A percentile compares a stretch with the other conserved stretches of the same genome.
These are phyloP conservation scores for Exsudoporus frostii DNA, from an alignment of 768 basidiomycete species.

Conservation along the genomic window DNA sequence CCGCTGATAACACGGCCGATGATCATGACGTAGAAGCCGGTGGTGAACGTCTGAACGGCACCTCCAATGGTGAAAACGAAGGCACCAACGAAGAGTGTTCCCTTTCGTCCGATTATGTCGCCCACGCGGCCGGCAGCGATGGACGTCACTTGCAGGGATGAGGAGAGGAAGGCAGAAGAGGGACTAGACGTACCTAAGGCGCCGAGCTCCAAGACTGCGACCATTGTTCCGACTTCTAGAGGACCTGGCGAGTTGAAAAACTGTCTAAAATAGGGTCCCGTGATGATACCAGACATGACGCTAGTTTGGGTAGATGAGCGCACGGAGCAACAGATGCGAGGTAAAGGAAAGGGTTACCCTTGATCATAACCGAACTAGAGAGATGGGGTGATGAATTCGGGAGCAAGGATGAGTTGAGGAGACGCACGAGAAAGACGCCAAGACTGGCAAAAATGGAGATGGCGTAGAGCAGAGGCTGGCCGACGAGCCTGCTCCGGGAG, in stretches of 20 bases:
- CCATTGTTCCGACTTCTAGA: slow-evolving; percentile 86
- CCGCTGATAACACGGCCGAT: slow-evolving; percentile 80
- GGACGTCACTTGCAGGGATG: slow-evolving; percentile 64
- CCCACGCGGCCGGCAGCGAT: slow-evolving; percentile 86
- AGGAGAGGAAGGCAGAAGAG: not conserved
- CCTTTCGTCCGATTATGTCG: slow-evolving; percentile 80
- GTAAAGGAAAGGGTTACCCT: slow-evolving; percentile 47
- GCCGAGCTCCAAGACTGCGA: slow-evolving; percentile 90
- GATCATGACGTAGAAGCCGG: slow-evolving; percentile 78
- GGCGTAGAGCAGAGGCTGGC: slow-evolving; percentile 72
- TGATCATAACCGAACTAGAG: slow-evolving; percentile 82
- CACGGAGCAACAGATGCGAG: not conserved
- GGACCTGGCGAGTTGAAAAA: slow-evolving; percentile 79
- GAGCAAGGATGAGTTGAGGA: not conserved
- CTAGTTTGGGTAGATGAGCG: slow-evolving; percentile 35
- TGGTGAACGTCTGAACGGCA: slow-evolving; percentile 77
- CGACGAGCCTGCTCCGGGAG: slow-evolving; percentile 58
- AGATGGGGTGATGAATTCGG: not conserved
- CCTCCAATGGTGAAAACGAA: slow-evolving; percentile 85
- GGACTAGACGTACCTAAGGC: slow-evolving; percentile 66
- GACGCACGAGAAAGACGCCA: slow-evolving; percentile 78
- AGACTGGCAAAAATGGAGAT: slow-evolving; percentile 80
- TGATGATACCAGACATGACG: slow-evolving; percentile 92
- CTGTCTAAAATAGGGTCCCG: slow-evolving; percentile 74
- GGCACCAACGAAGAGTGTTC: slow-evolving; percentile 81